These are phyloP conservation scores for Aspergillus homomorphus DNA, from an alignment of 495 filamentous ascomycete genomes.

Conservation along the genomic window DNA sequence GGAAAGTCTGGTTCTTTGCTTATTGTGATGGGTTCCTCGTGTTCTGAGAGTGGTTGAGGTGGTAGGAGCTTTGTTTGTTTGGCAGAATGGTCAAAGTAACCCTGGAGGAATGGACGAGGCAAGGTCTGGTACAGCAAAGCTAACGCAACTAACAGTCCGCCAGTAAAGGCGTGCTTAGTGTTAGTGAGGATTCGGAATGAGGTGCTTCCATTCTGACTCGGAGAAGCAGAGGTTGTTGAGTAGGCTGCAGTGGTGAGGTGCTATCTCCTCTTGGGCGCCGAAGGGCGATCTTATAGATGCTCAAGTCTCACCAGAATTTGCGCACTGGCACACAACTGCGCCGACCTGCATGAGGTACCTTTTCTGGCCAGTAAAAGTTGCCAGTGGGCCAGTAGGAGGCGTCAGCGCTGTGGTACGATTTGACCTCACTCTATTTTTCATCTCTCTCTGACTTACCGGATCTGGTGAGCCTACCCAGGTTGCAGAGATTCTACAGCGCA, in stretches of 20 bases:
- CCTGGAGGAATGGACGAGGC: background rate
- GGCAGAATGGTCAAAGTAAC: background rate
- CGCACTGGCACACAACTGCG: background rate
- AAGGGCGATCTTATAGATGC: background rate
- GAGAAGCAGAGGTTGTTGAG: background rate
- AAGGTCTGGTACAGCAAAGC: slow-evolving; percentile 13
- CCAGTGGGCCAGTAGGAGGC: background rate
- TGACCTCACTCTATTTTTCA: background rate
- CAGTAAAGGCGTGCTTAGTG: background rate
- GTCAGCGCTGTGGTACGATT: background rate
- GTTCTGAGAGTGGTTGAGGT: background rate
- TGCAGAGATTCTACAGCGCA: background rate
- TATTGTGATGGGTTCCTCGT: slow-evolving; percentile 12
- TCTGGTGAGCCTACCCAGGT: slow-evolving; percentile 17
- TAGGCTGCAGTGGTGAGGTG: too few species aligned
- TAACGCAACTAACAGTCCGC: slow-evolving; percentile 11
- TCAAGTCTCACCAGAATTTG: background rate
- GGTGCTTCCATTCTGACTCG: slow-evolving; percentile 4
- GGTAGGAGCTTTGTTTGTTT: background rate
- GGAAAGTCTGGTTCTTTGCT: slow-evolving; percentile 42
- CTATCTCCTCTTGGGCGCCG: background rate
- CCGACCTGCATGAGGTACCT: background rate
- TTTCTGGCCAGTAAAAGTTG: too few species aligned
- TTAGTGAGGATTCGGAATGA: background rate
- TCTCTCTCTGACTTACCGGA: slow-evolving; percentile 15